Evolutionary conservation across 495 filamentous ascomycete species (phyloP), one percentile per base, ranked within the genome.

Genomic region (Diplogelasinospora grovesii): DNA sequence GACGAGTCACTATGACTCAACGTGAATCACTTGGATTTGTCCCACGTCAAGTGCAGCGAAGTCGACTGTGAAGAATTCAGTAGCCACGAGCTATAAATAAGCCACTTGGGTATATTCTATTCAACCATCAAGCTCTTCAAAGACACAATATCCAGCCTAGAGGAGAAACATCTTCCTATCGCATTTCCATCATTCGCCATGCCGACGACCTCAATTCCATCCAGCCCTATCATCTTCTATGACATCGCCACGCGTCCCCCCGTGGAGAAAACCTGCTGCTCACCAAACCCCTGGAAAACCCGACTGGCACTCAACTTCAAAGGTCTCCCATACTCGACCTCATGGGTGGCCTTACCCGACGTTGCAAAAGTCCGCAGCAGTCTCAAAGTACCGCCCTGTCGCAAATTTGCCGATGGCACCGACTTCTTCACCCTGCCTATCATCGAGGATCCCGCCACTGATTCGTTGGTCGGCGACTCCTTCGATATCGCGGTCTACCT

Each of bases 281-380:
- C 70, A 0, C 70, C 70, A 4, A 83, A 83, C 53, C 77, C 79
- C 3, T 80, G 74, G 71, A 82, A 82, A 53, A 39, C 63, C 27
- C 74, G 79, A 3, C 52, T 59, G 11, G 75, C 79, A 0, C 71
- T 83, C 22, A 80, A 75, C 61, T 78, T 77, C 71, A 81, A 78
- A 47, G n/a, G 27, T 21, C 21, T 68, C 4, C 57, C 67, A 2
- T 78, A 73, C 64, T 39, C 38, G 10, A 82, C 79, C 0, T 30
- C 15, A 35, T 68, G 74, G 75, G 66, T 77, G 1, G 44, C 54
- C 0, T 28, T 81, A 0, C 70, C 65, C 15, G 65, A 78, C 32
- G 63, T 82, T 19, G 3, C 59, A n/a, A 31, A 46, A 4, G 55
- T 67, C 2, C 78, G 78, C 36, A 46, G 49, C 4, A n/a, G 29